Evolutionary conservation across 1,284 basidiomycete species (phyloP).

Genomic region (Leccinum pseudoinsigne): DNA sequence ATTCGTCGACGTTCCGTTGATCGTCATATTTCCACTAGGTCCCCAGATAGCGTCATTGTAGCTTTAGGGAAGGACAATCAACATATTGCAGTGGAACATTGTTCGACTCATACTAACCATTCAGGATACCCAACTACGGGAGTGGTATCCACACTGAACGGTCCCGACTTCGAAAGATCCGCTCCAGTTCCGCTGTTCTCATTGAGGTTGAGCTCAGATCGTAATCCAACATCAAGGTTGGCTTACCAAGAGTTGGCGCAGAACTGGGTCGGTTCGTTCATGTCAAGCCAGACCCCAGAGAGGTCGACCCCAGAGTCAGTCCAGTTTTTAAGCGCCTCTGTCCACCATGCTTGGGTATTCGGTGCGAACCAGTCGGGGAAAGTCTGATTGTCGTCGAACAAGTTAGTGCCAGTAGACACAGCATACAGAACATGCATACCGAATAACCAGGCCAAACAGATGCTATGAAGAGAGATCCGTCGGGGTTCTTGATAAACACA

Average conservation of each 20-base stretch:
- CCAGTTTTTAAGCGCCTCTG: constrained; percentile 61
- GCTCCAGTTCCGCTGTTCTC: constrained; percentile 49
- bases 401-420: background rate
- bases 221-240: background rate
- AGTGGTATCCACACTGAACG: constrained; percentile 46
- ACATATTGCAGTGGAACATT: background rate
- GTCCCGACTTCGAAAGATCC: constrained; percentile 39
- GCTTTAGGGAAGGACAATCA: constrained; percentile 38
- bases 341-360: constrained; percentile 59
- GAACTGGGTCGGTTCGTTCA: constrained; percentile 71
- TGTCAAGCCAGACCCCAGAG: constrained; percentile 76
- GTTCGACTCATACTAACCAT: constrained; percentile 42
- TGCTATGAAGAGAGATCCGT: constrained; percentile 65
- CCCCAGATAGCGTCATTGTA: constrained; percentile 65
- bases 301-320: constrained; percentile 54
- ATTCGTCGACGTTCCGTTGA: constrained; percentile 65
- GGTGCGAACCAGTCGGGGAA: constrained; percentile 74
- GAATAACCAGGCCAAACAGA: constrained; percentile 64
- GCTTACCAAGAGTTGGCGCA: constrained; percentile 62
- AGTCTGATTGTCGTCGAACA: constrained; percentile 38
- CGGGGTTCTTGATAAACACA: constrained; percentile 66
- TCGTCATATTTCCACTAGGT: constrained; percentile 71
- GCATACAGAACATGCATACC: constrained; percentile 25
- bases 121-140: constrained; percentile 59
- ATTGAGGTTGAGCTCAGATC: constrained; percentile 14